Base-by-base conservation (phyloP, 164 flowering plant genomes). In the Tinospora cordifolia region DNA sequence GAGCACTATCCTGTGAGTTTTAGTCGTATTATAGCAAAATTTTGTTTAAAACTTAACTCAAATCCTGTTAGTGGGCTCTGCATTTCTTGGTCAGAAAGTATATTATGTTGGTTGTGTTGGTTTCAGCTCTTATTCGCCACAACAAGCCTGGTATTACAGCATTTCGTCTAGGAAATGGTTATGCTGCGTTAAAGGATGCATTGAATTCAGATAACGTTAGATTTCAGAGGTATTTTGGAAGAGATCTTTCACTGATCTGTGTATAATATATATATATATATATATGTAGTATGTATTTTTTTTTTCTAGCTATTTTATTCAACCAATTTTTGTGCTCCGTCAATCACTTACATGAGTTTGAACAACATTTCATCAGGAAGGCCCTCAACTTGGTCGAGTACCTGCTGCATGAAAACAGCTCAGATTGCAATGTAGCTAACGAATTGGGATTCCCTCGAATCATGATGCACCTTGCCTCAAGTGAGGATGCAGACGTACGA, bases 131-230 rank as follows among this genome's bases (percentile, higher is more conserved):
- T 67, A 92, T 94, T 75, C 83, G 92, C 21, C 86, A 90, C 74
- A 94, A 94, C 83, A 94, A 86, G 77, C 90, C 91, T 6, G 97
- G 92, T 2, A 67, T 90, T 75, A 65, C 85, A 57, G 96, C 97
- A 63, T 94, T 94, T 72, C 92, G 96, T 24, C 87, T 94, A 63
- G 99, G 91, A 66, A 92, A 89, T 83, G 97, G 97, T 68, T 94
- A 88, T 83, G 87, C 90, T 8, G 88, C 82, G 26, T 72, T 94
- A 51, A 89, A 76, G 84, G 97, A 90, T 83, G 97, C 99, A 22
- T 76, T 94, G 77, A 72, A 86, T 65, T 83, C 97, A 63, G 97
- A 87, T 17, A 83, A 59, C 80, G 87, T 82, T n/a, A 87, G 89
- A 75, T 90, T 94, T 80, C 97, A 90, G 77, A 91, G 97, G 98